Evolutionary conservation across 73 alveolate species (phyloP), one percentile per base, ranked within the genome.

Genomic region (Symbiodinium pilosum): DNA sequence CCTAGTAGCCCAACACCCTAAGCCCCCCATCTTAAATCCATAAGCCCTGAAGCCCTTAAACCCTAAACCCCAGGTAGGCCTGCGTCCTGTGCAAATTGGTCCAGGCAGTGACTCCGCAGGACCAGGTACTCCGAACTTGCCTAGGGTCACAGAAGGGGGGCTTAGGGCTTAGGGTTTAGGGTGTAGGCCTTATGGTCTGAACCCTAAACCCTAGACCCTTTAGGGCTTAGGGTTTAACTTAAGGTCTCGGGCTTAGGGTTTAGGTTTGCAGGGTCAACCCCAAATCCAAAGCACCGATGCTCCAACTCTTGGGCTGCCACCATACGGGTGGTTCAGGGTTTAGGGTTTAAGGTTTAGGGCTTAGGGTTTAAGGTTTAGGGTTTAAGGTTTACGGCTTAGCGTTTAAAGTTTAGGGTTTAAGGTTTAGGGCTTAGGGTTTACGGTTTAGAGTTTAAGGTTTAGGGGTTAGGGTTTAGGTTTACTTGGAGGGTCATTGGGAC

Each of bases 121-220:
- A 88, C 95, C 69, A 88, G 73, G 69, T 88, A 88, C 86, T 88
- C 95, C 51, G 95, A 42, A 44, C 86, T 56, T 12, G 95, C 95
- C 95, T 88, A 2, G 52, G 94, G 3, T 7, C 64, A 16, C 24
- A 16, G 21, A 56, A 32, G 9, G 5, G n/a, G 73, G 73, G 73
- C 21, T 12, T 56, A 20, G 73, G 73, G 73, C n/a, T 56, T 56
- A 56, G 73, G 73, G 73, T 56, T 56, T 56, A 56, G 73, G 73
- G 73, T 56, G 9, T 56, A 56, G 73, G 73, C 32, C 21, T 56
- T 56, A 56, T 3, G 73, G 73, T 56, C 21, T 56, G 21, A 16
- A 32, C 34, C 16, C 7, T 16, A 11, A 47, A 7, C 24, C 7
- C 16, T 7, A 47, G 64, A 11, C 16, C 64, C 32, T 56, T 56